Conservation (phyloP, 2,329 filamentous ascomycete genomes). For the Diaporthe amygdali region DNA sequence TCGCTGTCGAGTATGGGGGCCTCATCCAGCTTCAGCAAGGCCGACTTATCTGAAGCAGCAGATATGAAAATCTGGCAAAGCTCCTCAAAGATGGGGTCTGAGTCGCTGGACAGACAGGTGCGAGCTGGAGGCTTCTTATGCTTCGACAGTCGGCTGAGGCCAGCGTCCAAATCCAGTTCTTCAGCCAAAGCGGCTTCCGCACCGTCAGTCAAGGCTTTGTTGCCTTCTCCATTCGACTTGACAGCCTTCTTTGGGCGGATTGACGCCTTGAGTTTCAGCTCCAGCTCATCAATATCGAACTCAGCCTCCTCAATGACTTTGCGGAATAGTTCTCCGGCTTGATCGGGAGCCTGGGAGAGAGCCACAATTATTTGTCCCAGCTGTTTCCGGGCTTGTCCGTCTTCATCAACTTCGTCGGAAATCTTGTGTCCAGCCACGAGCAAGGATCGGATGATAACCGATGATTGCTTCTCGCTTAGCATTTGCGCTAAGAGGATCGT, state of each 20-base stretch:
- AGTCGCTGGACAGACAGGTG: conserved; percentile 58
- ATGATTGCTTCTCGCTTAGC: conserved; percentile 66
- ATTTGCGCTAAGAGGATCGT: conserved; percentile 64
- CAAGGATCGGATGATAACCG: conserved; percentile 69
- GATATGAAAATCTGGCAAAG: conserved; percentile 64
- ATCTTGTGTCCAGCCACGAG: conserved; percentile 65
- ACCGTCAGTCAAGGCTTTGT: conserved; percentile 52
- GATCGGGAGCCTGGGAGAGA: conserved; percentile 64
- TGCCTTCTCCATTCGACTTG: conserved; percentile 45
- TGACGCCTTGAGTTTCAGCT: conserved; percentile 75
- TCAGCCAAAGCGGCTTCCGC: conserved; percentile 32
- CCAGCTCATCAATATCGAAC: conserved; percentile 75
- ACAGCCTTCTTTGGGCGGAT: conserved; percentile 60
- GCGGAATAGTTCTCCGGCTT: conserved; percentile 67
- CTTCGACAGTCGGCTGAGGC: conserved; percentile 44
- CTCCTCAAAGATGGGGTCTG: conserved; percentile 60
- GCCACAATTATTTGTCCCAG: conserved; percentile 71
- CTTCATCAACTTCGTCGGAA: conserved; percentile 57
- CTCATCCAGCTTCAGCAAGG: conserved; percentile 57
- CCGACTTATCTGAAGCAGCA: conserved; percentile 51
- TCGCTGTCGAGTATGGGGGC: conserved; percentile 59
- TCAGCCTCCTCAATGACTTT: conserved; percentile 70
- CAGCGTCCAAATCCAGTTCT: conserved; percentile 43
- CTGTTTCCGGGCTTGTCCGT: conserved; percentile 63
- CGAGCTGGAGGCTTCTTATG: conserved; percentile 34